A percentile compares a stretch with the other conserved stretches of the same genome.
These are phyloP conservation scores for Curvularia spicifera DNA, from an alignment of 2,329 filamentous ascomycete species.

Conservation along the genomic window DNA sequence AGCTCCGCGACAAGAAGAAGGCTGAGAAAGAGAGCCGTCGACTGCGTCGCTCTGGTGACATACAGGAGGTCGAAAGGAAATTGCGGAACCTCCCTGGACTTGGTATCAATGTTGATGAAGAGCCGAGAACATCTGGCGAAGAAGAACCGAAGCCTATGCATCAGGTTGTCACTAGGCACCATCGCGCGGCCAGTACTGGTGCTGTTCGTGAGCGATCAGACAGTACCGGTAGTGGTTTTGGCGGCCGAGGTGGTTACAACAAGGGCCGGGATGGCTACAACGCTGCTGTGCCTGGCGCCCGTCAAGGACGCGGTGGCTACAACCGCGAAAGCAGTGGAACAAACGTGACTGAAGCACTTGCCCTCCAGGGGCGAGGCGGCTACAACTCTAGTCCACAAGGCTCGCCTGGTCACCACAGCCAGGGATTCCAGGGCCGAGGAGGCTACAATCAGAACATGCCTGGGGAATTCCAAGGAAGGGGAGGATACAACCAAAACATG, in stretches of 20 bases:
- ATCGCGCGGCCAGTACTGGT: conserved; percentile 40
- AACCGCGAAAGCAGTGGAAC: conserved; percentile 30
- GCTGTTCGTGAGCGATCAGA: conserved; percentile 39
- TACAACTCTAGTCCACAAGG: conserved; percentile 23
- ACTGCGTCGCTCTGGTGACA: conserved; percentile 30
- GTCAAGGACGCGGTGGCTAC: conserved; percentile 42
- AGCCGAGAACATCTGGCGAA: conserved; percentile 34
- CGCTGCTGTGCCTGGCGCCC: conserved; percentile 33
- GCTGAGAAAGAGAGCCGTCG: conserved; percentile 39
- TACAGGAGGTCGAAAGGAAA: conserved; percentile 38
- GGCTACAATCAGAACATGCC: conserved; percentile 43
- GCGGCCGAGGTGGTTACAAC: conserved; percentile 43
- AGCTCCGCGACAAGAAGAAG: conserved; percentile 49
- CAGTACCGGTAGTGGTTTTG: conserved; percentile 41
- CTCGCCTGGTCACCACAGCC: conserved; percentile 26
- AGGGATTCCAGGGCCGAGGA: conserved; percentile 37
- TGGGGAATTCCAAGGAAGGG: conserved; percentile 42
- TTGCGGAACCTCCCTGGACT: conserved; percentile 41
- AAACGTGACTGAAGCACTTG: conserved; percentile 30
- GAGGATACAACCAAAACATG: conserved; percentile 40
- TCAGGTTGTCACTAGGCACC: conserved; percentile 36
- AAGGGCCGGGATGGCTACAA: conserved; percentile 49
- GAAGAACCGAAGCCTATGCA: conserved; percentile 41
- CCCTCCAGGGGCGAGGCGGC: conserved; percentile 26
- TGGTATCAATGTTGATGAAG: conserved; percentile 46